Evolutionary conservation across 1,284 basidiomycete species (phyloP).

Genomic region (Ganoderma leucocontextum): DNA sequence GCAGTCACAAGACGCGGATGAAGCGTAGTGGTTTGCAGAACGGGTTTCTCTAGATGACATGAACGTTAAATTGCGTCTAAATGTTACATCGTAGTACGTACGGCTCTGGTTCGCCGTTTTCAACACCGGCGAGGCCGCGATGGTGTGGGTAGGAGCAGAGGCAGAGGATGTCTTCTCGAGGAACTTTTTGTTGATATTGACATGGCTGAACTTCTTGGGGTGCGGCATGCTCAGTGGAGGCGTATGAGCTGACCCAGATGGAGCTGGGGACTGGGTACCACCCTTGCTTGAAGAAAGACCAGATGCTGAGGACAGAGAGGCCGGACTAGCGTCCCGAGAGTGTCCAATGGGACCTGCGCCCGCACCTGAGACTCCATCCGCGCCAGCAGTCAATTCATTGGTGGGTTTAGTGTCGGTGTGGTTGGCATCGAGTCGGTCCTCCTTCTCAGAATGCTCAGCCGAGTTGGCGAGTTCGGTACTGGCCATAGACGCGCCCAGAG

Average conservation of each 20-base stretch:
- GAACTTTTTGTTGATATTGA: constrained; percentile 95
- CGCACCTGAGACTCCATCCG: constrained; percentile 28
- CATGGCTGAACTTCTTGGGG: constrained; percentile 86
- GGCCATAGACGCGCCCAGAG: constrained; percentile 82
- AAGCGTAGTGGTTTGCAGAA: constrained; percentile 58
- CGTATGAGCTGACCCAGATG: constrained; percentile 30
- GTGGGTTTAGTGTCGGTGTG: constrained; percentile 23
- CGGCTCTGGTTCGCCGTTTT: constrained; percentile 62
- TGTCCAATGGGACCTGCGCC: constrained; percentile 28
- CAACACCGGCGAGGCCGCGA: constrained; percentile 47
- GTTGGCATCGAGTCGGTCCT: constrained; percentile 33
- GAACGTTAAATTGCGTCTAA: constrained; percentile 19
- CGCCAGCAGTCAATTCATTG: constrained; percentile 13
- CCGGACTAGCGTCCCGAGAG: constrained; percentile 37
- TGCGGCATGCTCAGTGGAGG: constrained; percentile 53
- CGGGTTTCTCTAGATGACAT: constrained; percentile 59
- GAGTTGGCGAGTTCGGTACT: constrained; percentile 59
- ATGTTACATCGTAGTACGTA: constrained; percentile 47
- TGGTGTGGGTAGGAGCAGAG: constrained; percentile 50
- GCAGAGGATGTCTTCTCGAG: constrained; percentile 81
- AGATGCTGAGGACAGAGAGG: constrained; percentile 38
- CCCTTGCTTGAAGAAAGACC: constrained; percentile 35
- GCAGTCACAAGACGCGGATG: constrained; percentile 84
- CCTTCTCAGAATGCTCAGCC: constrained; percentile 54
- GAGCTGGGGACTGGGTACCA: constrained; percentile 32